These are phyloP conservation scores for Cercospora sp. DNA, from an alignment of 2,329 filamentous ascomycete genomes.

Conservation along the genomic window DNA sequence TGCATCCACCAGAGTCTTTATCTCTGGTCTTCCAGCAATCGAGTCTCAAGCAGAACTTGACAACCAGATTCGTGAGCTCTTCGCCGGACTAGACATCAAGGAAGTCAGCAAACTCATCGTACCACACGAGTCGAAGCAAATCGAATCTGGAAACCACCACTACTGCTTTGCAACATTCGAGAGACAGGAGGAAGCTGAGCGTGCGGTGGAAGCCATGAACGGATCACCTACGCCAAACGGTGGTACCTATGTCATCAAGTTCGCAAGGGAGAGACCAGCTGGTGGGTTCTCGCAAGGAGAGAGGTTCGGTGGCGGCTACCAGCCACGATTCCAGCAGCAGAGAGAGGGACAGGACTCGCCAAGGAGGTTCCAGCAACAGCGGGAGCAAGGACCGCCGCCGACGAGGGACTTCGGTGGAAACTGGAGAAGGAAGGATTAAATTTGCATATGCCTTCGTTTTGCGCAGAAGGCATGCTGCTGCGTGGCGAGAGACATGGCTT, in stretches of 20 bases:
- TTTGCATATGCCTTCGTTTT: neutral
- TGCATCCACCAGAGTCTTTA: constrained; percentile 35
- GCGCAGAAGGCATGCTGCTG: neutral
- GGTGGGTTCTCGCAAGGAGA: constrained; percentile 5
- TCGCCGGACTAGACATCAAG: constrained; percentile 48
- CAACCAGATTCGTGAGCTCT: constrained; percentile 47
- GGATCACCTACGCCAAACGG: constrained; percentile 28
- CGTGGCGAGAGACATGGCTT: neutral
- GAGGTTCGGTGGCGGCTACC: constrained; percentile 8
- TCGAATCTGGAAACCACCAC: constrained; percentile 22
- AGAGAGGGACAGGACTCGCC: constrained; percentile 9
- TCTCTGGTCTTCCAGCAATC: constrained; percentile 50
- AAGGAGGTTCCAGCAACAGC: constrained; percentile 6
- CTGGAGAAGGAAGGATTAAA: constrained; percentile 10
- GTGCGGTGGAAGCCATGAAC: constrained; percentile 30
- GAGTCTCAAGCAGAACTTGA: constrained; percentile 45
- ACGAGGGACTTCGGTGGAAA: constrained; percentile 12
- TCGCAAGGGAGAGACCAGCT: constrained; percentile 20
- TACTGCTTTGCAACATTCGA: constrained; percentile 38
- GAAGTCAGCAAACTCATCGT: constrained; percentile 49
- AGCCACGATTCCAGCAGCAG: constrained; percentile 8
- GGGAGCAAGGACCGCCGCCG: constrained; percentile 2
- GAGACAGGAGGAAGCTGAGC: constrained; percentile 30
- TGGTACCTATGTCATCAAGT: constrained; percentile 26
- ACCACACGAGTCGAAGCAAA: constrained; percentile 19